phyloP scores from a whole-genome alignment of 2,329 filamentous ascomycete genomes.

The Trichophaea hybrida region DNA sequence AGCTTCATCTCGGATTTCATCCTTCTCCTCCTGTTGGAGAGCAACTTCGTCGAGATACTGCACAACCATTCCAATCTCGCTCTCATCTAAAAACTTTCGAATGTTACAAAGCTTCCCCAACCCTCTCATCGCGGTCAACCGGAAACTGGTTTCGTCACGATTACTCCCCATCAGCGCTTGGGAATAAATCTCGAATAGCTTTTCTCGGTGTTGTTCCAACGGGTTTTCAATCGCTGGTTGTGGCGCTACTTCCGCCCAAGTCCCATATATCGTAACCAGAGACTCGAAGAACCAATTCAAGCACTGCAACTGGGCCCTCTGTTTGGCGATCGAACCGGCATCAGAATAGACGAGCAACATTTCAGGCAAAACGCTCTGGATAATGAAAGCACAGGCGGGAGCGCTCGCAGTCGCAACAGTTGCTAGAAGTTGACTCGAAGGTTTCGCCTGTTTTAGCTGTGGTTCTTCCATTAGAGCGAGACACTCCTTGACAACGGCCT shows the following conservation, averaged over 20 bases:
- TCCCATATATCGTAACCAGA: conserved; percentile 43
- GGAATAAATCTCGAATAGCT: conserved; percentile 41
- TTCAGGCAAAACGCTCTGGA: conserved; percentile 43
- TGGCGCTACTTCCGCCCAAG: conserved; percentile 36
- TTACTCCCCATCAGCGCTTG: conserved; percentile 40
- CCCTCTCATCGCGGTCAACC: conserved; percentile 36
- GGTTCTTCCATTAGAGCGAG: conserved; percentile 54
- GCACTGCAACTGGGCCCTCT: conserved; percentile 48
- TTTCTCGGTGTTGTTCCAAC: conserved; percentile 37
- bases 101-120: conserved; percentile 36
- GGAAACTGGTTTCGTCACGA: conserved; percentile 40
- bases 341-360: conserved; percentile 47
- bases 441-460: conserved; percentile 53
- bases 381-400: conserved; percentile 41
- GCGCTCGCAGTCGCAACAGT: conserved; percentile 43
- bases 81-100: conserved; percentile 37
- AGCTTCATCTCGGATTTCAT: conserved; percentile 38
- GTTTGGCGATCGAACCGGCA: conserved; percentile 47
- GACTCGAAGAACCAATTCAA: conserved; percentile 44
- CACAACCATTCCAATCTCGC: conserved; percentile 40
- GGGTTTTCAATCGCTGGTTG: conserved; percentile 33
- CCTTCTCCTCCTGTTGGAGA: conserved; percentile 41
- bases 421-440: conserved; percentile 46
- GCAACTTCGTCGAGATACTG: conserved; percentile 48
- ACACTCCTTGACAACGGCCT: conserved; percentile 50